phyloP scores from a whole-genome alignment of 371 early-diverging fungal genomes.

The Mortierella sp. region DNA sequence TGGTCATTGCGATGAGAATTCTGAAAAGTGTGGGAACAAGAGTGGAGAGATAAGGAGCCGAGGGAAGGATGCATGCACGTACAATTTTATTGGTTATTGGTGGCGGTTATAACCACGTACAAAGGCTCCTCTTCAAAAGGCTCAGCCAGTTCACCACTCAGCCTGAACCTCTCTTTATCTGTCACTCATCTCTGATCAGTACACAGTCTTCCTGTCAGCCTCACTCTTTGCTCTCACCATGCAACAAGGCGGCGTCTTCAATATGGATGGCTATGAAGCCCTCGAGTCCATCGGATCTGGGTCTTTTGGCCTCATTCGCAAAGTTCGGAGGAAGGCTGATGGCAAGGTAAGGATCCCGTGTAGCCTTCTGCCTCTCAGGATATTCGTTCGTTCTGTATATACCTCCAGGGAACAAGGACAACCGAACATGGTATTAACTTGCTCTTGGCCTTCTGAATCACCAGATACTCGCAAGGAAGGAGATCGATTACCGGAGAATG shows the following conservation, averaged over 20 bases:
- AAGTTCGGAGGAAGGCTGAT: slow-evolving; percentile 67
- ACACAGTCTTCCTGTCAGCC: background rate
- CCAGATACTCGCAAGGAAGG: slow-evolving; percentile 76
- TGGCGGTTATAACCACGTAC: too few relatives aligned
- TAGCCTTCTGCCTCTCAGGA: too few relatives aligned
- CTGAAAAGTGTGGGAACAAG: background rate
- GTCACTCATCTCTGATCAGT: too few relatives aligned
- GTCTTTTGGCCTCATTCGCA: slow-evolving; percentile 74
- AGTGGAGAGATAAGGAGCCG: background rate
- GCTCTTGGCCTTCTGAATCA: background rate
- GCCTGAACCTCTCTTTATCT: too few relatives aligned
- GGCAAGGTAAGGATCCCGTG: slow-evolving; percentile 58
- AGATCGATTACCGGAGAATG: slow-evolving; percentile 80
- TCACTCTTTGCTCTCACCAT: slow-evolving; percentile 1
- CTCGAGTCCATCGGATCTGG: slow-evolving; percentile 60
- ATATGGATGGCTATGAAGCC: slow-evolving; percentile 50
- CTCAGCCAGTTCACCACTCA: too few relatives aligned
- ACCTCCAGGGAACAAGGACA: background rate
- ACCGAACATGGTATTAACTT: background rate
- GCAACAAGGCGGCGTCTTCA: slow-evolving; percentile 24
- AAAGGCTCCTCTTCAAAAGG: too few relatives aligned
- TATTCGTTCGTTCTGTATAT: background rate
- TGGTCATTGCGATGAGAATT: slow-evolving; percentile 16
- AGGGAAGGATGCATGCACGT: too few relatives aligned
- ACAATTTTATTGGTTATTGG: too few relatives aligned